These are phyloP conservation scores for Tylopilus subfusipes DNA, from an alignment of 768 basidiomycete species.

Conservation along the genomic window DNA sequence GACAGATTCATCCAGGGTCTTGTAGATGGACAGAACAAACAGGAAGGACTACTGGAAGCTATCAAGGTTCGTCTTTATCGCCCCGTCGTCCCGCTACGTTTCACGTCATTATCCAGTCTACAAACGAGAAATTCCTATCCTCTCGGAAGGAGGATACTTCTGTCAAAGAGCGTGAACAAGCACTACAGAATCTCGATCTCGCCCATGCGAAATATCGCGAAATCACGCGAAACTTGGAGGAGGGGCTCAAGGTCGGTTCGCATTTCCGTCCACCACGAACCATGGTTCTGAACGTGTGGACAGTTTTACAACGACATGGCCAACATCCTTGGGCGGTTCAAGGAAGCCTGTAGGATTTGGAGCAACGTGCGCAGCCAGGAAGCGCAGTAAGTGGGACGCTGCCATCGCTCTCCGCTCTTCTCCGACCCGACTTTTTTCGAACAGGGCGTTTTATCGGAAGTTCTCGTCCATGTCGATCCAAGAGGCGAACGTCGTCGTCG, in stretches of 20 bases:
- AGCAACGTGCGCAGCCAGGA: conserved; percentile 68
- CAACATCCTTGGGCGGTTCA: conserved; percentile 67
- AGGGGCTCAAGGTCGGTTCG: conserved; percentile 70
- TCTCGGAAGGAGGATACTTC: conserved; percentile 75
- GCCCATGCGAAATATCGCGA: conserved; percentile 89
- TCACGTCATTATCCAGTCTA: conserved; percentile 37
- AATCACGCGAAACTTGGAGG: conserved; percentile 78
- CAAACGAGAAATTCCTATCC: conserved; percentile 71
- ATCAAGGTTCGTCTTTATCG: conserved; percentile 57
- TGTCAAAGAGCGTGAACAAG: conserved; percentile 77
- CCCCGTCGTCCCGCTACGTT: neutral
- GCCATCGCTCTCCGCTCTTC: neutral
- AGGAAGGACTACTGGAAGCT: conserved; percentile 59
- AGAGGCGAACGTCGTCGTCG: conserved; percentile 16
- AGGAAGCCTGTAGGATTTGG: conserved; percentile 74
- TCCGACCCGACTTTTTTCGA: neutral
- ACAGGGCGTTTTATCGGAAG: conserved; percentile 19
- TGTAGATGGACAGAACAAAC: conserved; percentile 49
- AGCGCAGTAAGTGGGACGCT: conserved; percentile 52
- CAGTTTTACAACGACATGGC: conserved; percentile 91
- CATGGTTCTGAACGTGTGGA: neutral
- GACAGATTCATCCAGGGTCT: conserved; percentile 68
- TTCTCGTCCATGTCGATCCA: conserved; percentile 33
- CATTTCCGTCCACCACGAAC: neutral
- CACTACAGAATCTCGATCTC: conserved; percentile 76